phyloP scores from a whole-genome alignment of 441 rosid species.

The Melianthus villosus region DNA sequence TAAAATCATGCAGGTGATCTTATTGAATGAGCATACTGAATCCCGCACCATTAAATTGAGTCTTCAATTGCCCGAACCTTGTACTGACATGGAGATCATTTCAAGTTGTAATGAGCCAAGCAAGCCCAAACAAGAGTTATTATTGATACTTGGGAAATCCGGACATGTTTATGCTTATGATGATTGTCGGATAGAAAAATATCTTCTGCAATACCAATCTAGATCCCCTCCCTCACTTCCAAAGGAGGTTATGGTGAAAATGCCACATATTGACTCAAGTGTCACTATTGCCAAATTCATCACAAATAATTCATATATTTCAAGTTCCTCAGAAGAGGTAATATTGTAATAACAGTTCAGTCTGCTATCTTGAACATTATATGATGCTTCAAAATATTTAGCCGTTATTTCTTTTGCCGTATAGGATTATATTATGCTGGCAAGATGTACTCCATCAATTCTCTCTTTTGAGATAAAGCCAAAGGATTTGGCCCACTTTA shows the following conservation, averaged over 20 bases:
- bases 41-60: conserved; percentile 66
- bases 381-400: background rate
- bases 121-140: conserved; percentile 40
- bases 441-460: conserved; percentile 32
- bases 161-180: conserved; percentile 62
- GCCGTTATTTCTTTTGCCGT: conserved; percentile 5
- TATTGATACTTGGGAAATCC: conserved; percentile 64
- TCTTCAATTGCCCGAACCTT: conserved; percentile 65
- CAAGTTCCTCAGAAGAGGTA: conserved; percentile 53
- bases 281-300: conserved; percentile 46
- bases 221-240: conserved; percentile 67
- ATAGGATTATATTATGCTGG: conserved; percentile 43
- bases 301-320: conserved; percentile 25
- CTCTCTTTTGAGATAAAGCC: conserved; percentile 37
- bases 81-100: conserved; percentile 55
- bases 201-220: conserved; percentile 64
- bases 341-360: too few species aligned
- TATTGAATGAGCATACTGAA: conserved; percentile 63
- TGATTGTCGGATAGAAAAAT: conserved; percentile 62
- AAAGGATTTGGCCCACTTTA: conserved; percentile 40
- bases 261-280: conserved; percentile 54
- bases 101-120: conserved; percentile 36
- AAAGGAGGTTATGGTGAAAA: conserved; percentile 42
- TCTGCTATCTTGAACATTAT: background rate
- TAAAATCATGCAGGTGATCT: conserved; percentile 34